These are phyloP conservation scores for Petasospora fabianii DNA, from an alignment of 1,139 yeast species.

Conservation along the genomic window DNA sequence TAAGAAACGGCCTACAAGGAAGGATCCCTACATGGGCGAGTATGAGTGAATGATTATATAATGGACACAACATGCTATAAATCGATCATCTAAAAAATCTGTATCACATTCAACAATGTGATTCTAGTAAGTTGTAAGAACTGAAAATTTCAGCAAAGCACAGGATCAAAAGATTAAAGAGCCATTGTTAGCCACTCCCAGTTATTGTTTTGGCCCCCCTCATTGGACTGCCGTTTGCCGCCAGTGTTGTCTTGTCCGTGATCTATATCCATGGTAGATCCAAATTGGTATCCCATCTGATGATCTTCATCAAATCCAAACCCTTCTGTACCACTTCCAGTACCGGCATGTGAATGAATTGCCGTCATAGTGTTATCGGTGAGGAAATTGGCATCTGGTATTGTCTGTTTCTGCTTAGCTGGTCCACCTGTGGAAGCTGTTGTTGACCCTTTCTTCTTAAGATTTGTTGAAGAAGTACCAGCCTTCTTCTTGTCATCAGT, in stretches of 20 bases:
- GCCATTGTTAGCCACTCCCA: conserved; percentile 30
- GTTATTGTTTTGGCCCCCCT: conserved; percentile 20
- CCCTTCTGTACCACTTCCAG: conserved; percentile 3
- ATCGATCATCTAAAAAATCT: too few species aligned
- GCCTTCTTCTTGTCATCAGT: neutral
- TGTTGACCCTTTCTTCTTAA: neutral
- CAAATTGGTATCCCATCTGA: conserved; percentile 12
- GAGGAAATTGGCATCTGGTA: conserved; percentile 5
- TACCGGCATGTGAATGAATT: neutral
- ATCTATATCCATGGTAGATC: conserved; percentile 12
- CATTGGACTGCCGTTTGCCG: conserved; percentile 7
- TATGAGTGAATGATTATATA: too few species aligned
- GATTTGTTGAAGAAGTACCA: neutral
- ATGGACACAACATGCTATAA: too few species aligned
- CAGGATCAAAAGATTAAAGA: conserved; percentile 9
- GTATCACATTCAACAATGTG: too few species aligned
- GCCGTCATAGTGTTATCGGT: neutral
- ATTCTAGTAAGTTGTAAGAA: too few species aligned
- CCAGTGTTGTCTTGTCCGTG: conserved; percentile 4
- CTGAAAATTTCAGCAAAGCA: neutral
- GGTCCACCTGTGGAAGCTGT: neutral
- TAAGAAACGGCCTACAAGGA: too few species aligned
- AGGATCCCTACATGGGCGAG: too few species aligned
- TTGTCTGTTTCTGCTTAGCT: neutral
- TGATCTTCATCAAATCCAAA: conserved; percentile 11